Conservation (phyloP, 208 protist genomes). For the Naegleria lovaniensis region DNA sequence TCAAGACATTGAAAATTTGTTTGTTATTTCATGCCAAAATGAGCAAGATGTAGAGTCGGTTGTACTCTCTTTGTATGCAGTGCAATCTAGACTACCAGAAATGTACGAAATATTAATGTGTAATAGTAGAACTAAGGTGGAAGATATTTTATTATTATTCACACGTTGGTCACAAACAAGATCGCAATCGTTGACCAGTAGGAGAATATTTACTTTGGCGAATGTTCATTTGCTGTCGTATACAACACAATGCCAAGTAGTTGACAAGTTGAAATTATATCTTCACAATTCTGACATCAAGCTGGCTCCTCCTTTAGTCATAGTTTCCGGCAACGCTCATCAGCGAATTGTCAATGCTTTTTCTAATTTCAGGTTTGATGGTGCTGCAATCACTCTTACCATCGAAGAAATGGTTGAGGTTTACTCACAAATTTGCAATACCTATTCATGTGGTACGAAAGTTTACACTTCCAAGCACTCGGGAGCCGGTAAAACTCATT, state of each 20-base stretch:
- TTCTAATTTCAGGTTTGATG: neutral
- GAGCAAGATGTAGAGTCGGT: neutral
- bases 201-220: neutral
- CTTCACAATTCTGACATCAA: neutral
- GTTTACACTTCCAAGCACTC: neutral
- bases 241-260: neutral
- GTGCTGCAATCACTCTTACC: neutral
- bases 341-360: slow-evolving; percentile 7
- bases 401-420: neutral
- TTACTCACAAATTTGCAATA: neutral
- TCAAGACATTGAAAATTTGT: neutral
- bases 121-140: neutral
- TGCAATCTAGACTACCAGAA: neutral
- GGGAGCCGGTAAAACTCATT: neutral
- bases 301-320: neutral
- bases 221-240: neutral
- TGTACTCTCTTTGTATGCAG: neutral
- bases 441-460: neutral
- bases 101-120: slow-evolving; percentile 18
- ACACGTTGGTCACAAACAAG: neutral
- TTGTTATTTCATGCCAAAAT: neutral
- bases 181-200: neutral
- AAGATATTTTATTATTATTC: neutral
- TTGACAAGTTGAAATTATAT: neutral
- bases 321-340: neutral